Percentiles rank a stretch among this genome's conserved stretches.
Evolutionary conservation across 2,329 filamentous ascomycete genomes (phyloP).

Genomic region (Ceratocystis lukuohia): DNA sequence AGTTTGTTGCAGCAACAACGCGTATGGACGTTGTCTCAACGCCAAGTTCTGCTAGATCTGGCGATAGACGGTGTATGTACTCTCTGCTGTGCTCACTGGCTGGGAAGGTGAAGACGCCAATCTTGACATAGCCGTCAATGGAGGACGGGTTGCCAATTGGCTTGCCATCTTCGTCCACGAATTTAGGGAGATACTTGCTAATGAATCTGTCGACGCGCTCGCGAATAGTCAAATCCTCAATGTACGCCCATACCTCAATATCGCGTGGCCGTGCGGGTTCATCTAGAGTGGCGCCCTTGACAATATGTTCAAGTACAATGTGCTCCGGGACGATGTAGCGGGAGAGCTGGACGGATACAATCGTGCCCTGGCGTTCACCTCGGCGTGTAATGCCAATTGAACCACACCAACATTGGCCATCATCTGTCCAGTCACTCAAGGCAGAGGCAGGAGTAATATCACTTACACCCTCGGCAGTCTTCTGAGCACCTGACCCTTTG

Average conservation of each 20-base stretch:
- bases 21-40: slow-evolving; percentile 40
- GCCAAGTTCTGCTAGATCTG: slow-evolving; percentile 35
- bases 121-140: slow-evolving; percentile 38
- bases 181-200: slow-evolving; percentile 29
- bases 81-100: slow-evolving; percentile 32
- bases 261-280: slow-evolving; percentile 49
- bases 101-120: slow-evolving; percentile 44
- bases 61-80: slow-evolving; percentile 41
- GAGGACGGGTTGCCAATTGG: slow-evolving; percentile 22
- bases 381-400: slow-evolving; percentile 29
- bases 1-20: slow-evolving; percentile 44
- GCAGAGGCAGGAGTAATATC: slow-evolving; percentile 37
- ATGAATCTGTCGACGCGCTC: slow-evolving; percentile 34
- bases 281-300: slow-evolving; percentile 46
- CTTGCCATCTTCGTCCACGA: slow-evolving; percentile 19
- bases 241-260: slow-evolving; percentile 56
- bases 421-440: slow-evolving; percentile 57
- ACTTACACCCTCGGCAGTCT: neutral
- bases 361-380: slow-evolving; percentile 40
- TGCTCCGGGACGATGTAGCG: slow-evolving; percentile 50
- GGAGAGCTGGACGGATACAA: slow-evolving; percentile 50
- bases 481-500: slow-evolving; percentile 15
- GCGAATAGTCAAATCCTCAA: slow-evolving; percentile 34
- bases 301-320: slow-evolving; percentile 59
- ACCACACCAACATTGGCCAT: slow-evolving; percentile 81